Base-by-base conservation (phyloP, 2,329 filamentous ascomycete genomes). In the Colletotrichum somersetense region DNA sequence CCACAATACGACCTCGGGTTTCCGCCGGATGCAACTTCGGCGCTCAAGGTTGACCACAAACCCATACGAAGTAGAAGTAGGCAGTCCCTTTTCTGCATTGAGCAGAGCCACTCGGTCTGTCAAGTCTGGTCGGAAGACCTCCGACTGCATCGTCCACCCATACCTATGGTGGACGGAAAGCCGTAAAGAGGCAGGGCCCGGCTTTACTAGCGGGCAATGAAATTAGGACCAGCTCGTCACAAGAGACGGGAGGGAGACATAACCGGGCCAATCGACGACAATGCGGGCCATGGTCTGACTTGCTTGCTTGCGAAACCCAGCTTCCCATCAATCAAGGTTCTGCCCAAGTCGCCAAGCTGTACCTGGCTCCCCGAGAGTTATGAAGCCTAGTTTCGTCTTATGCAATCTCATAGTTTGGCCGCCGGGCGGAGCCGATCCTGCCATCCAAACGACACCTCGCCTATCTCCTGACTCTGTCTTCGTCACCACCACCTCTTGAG, bases 261-360 rank as follows among this genome's bases (percentile, higher is more conserved):
- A 71, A 44, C 64, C 52, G 58, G 63, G 64, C 55, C 64, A 62
- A 52, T 42, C 52, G 56, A 40, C 42, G 20, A 59, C 62, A 44
- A 59, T 64, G 59, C 44, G 42, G 48, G 62, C 59, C 20, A 50
- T 42, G 23, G 48, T 44, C 46, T 53, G 56, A 12, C 38, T 63
- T 42, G 57, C 12, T 48, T 33, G 58, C 30, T 50, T 26, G 35
- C 58, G 12, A 35, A 53, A 55, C 30, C 40, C n/a, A 14, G 23
- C 11, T 14, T 70, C 62, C 67, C 67, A 70, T 61, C 40, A n/a
- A 26, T 61, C 18, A 61, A 61, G 50, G 50, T 61, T 20, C 26
- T 52, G 53, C 42, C 55, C 46, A 61, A 20, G 35, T 38, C 35
- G 26, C 40, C 44, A 42, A 33, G 59, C 12, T 52, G 30, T 57